Evolutionary conservation across 345 rosid genomes (phyloP).

Genomic region (Salix dunnii): DNA sequence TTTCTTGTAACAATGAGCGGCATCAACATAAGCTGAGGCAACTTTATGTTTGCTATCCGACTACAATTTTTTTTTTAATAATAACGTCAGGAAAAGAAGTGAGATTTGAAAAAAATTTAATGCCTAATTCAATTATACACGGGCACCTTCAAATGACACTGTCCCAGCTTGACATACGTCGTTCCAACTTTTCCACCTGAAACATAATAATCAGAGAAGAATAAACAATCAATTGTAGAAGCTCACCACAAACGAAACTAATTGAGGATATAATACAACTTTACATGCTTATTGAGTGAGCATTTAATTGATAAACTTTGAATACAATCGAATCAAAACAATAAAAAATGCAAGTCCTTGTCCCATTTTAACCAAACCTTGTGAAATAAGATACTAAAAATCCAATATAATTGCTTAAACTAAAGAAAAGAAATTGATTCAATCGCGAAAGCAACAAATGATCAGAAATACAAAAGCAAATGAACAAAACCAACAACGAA

Average conservation of each 20-base stretch:
- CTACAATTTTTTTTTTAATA: constrained; percentile 30
- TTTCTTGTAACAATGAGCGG: constrained; percentile 87
- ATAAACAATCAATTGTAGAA: neutral
- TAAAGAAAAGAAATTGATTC: too few relatives aligned
- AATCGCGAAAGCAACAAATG: too few relatives aligned
- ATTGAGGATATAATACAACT: neutral
- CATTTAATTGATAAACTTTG: neutral
- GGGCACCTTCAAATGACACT: constrained; percentile 67
- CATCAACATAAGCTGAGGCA: constrained; percentile 78
- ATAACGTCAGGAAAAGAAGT: neutral
- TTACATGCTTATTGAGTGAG: neutral
- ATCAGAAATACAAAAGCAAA: neutral
- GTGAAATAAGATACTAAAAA: too few relatives aligned
- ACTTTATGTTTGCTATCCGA: constrained; percentile 84
- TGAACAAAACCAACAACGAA: neutral
- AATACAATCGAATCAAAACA: neutral
- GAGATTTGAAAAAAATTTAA: neutral
- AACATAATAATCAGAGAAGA: neutral
- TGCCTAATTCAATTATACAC: neutral
- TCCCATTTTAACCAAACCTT: neutral
- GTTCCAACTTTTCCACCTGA: constrained; percentile 85
- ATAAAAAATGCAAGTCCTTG: neutral
- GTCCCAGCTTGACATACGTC: constrained; percentile 62
- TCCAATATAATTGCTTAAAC: too few relatives aligned
- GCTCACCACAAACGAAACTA: neutral